Evolutionary conservation across 2,329 filamentous ascomycete genomes (phyloP).

Genomic region (Neoarthrinium moseri): DNA sequence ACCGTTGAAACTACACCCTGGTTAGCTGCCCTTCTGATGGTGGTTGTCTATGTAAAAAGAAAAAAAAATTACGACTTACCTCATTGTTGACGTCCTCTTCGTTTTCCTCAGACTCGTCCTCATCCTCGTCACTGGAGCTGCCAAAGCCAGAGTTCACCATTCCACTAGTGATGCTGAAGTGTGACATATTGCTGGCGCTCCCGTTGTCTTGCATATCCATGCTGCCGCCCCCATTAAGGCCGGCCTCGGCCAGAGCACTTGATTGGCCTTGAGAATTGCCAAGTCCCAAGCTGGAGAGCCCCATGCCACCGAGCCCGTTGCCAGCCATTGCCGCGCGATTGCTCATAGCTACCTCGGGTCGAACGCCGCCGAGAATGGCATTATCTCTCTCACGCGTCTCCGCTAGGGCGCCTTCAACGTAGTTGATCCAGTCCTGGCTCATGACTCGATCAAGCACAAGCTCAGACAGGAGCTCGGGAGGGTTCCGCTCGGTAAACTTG

Average conservation of each 20-base stretch:
- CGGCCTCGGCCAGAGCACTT: constrained; percentile 75
- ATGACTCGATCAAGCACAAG: constrained; percentile 85
- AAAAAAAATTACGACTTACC: constrained; percentile 47
- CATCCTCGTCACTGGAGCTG: constrained; percentile 93
- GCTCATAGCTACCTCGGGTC: constrained; percentile 84
- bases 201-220: constrained; percentile 67
- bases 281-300: constrained; percentile 45
- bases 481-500: constrained; percentile 94
- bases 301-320: constrained; percentile 46
- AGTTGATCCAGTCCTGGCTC: constrained; percentile 87
- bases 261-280: constrained; percentile 41
- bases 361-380: constrained; percentile 92
- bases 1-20: constrained; percentile 53
- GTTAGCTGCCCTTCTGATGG: constrained; percentile 5
- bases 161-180: constrained; percentile 70
- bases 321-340: constrained; percentile 65
- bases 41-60: too few relatives aligned
- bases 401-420: constrained; percentile 88
- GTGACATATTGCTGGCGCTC: constrained; percentile 64
- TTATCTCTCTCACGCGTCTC: constrained; percentile 96
- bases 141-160: constrained; percentile 72
- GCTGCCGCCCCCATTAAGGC: constrained; percentile 64
- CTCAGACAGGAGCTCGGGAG: constrained; percentile 81
- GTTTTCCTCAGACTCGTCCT: constrained; percentile 87
- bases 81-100: constrained; percentile 71